Base-by-base conservation (phyloP, 352 stramenopile genomes). In the Globisporangium ultimum region DNA sequence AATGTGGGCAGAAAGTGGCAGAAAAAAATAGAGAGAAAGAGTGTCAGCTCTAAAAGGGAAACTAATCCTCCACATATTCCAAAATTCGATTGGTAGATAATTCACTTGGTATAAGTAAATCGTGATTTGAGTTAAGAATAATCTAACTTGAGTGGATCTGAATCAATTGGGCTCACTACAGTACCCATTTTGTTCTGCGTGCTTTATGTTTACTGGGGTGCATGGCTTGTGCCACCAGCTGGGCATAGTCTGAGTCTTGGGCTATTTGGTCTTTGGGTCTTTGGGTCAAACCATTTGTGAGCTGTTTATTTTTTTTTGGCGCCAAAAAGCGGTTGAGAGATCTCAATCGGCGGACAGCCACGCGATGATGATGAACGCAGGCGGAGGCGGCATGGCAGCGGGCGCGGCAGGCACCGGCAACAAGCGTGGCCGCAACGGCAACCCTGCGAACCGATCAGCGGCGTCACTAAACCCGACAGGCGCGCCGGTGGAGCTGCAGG, bases 401-500 rank as follows among this genome's bases (percentile, higher is more conserved):
- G 38, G 10, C 2, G 38, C 10, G 12, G 58, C 3, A 38, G 43
- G 59, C 34, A 65, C 53, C 1, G 66, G 74, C 41, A 58, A 57
- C 47, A 84, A 85, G 58, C 78, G 80, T 38, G 63, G 60, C 7
- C 76, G 76, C 22, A 66, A 63, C 12, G 76, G 72, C 17, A 71
- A 66, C 47, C 21, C 57, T 2, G 18, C 46, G 36, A 56, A 49
- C 4, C 58, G 58, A 18, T 24, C 45, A 2, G 58, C 50, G 6
- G 64, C 76, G 15, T 8, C 70, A 21, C 74, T 87, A 20, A 82
- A 82, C 18, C 58, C 67, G 2, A 68, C 42, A 17, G 59, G 58
- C 46, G 66, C 66, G 8, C 70, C 80, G n/a, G 63, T 88, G 2
- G 75, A 87, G 49, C 46, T 88, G 32, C 67, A 89, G 20, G 71